These are phyloP conservation scores for Phaeosphaeriaceae sp. DNA, from an alignment of 2,329 filamentous ascomycete genomes.

Conservation along the genomic window DNA sequence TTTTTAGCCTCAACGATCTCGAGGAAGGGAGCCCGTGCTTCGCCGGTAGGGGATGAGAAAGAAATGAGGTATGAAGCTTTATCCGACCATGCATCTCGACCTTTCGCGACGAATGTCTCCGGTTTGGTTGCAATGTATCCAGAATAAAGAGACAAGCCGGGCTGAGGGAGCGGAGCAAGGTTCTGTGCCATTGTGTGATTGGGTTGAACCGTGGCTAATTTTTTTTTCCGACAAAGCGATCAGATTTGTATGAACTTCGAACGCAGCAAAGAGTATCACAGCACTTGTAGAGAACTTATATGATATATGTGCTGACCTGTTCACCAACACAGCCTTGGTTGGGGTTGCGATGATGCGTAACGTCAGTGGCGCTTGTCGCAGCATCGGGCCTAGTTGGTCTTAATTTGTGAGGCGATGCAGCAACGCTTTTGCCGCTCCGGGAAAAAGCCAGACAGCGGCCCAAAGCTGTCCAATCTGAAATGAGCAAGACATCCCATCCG, in stretches of 20 bases:
- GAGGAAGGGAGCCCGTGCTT: constrained; percentile 14
- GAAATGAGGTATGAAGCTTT: constrained; percentile 14
- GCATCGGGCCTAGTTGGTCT: background rate
- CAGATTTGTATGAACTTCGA: background rate
- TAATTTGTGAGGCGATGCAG: background rate
- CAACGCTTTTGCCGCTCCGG: background rate
- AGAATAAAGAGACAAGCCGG: constrained; percentile 21
- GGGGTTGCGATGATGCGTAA: background rate
- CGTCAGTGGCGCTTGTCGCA: background rate
- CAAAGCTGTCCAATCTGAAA: background rate
- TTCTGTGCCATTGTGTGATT: constrained; percentile 5
- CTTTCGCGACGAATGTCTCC: constrained; percentile 21
- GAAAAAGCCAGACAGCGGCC: background rate
- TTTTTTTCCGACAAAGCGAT: background rate
- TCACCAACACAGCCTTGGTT: background rate
- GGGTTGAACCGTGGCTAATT: background rate
- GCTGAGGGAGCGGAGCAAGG: constrained; percentile 18
- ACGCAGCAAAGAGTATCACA: background rate
- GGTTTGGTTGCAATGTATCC: constrained; percentile 20
- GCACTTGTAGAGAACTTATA: background rate
- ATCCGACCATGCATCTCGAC: constrained; percentile 6
- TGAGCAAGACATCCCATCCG: background rate
- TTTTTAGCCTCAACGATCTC: constrained; percentile 16
- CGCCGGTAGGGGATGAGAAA: constrained; percentile 8
- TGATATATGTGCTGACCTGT: background rate